Percentiles rank a stretch among this genome's conserved stretches.
Evolutionary conservation across 768 basidiomycete species (phyloP).

Genomic region (Phlebiopsis gigantea): DNA sequence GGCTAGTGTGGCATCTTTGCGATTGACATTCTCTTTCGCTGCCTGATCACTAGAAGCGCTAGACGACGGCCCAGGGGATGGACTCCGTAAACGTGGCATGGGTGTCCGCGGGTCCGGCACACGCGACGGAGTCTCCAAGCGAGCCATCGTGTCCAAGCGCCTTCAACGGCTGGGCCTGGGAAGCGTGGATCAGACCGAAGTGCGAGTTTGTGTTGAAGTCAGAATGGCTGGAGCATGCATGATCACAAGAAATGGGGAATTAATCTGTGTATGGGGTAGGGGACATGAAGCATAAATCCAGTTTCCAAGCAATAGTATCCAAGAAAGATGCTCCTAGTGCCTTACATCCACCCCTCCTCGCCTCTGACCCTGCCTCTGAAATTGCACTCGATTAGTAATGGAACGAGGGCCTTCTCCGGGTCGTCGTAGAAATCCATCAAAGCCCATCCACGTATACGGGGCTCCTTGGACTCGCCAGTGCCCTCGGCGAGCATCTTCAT

Average conservation of each 20-base stretch:
- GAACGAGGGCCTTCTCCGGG: constrained; percentile 48
- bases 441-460: constrained; percentile 47
- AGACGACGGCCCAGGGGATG: background rate
- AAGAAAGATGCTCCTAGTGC: too few relatives aligned
- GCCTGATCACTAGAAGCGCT: background rate
- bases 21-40: background rate
- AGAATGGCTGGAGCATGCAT: too few relatives aligned
- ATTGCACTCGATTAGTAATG: constrained; percentile 75
- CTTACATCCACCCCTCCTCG: constrained; percentile 11
- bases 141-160: background rate
- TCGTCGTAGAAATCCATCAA: constrained; percentile 70
- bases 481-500: constrained; percentile 40
- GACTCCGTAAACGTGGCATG: background rate
- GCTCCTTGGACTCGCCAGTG: constrained; percentile 4
- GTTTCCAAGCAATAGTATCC: too few relatives aligned
- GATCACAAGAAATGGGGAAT: too few relatives aligned
- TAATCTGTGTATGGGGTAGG: too few relatives aligned
- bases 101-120: background rate
- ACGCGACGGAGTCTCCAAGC: background rate
- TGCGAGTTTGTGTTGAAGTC: too few relatives aligned
- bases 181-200: too few relatives aligned
- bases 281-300: background rate
- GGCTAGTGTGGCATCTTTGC: background rate
- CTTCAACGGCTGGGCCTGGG: too few relatives aligned
- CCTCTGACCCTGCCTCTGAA: constrained; percentile 40